Conservation (phyloP, 2,329 filamentous ascomycete genomes). For the Amauroascus verrucosus region DNA sequence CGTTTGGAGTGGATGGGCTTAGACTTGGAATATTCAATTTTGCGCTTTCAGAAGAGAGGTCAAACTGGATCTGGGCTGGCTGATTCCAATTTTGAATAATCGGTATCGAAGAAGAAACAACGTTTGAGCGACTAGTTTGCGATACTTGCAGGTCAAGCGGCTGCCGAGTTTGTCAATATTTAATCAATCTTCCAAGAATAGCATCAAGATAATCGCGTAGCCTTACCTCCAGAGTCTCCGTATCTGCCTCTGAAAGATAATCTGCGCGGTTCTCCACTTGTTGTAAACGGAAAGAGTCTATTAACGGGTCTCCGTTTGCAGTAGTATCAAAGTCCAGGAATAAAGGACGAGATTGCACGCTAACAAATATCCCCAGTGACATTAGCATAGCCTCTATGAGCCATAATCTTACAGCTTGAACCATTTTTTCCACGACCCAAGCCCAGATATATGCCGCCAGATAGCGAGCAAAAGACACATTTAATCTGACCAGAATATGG, state of each 20-base stretch:
- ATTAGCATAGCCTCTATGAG: constrained; percentile 8
- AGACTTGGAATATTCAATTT: not conserved
- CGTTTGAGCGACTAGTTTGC: too few species aligned
- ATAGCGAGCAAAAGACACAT: not conserved
- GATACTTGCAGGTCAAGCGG: not conserved
- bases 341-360: constrained; percentile 1
- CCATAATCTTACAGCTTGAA: not conserved
- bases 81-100: not conserved
- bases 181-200: not conserved
- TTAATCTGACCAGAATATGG: not conserved
- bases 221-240: not conserved
- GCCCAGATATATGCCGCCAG: not conserved
- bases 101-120: not conserved
- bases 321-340: not conserved
- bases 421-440: not conserved
- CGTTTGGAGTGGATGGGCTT: not conserved
- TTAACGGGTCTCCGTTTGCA: not conserved
- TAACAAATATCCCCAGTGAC: not conserved
- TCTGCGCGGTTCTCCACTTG: not conserved
- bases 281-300: not conserved
- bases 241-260: not conserved
- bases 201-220: not conserved
- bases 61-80: not conserved
- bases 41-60: not conserved
- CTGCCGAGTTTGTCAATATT: not conserved